Conservation (phyloP, 2,329 filamentous ascomycete species). For the Ceratocystis albifundus region DNA sequence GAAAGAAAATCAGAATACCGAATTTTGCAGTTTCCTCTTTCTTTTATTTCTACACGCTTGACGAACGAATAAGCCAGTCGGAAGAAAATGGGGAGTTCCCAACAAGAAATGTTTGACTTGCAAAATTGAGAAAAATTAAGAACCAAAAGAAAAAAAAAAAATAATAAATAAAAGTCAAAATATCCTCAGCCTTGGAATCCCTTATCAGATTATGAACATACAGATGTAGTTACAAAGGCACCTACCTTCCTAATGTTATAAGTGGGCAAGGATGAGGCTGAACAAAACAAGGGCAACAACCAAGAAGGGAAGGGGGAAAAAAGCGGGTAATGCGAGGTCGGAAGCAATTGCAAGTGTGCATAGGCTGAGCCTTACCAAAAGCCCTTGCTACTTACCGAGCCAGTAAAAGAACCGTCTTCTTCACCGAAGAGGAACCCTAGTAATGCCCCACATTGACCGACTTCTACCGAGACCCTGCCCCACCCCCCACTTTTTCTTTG, state of each 20-base stretch:
- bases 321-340: conserved; percentile 1
- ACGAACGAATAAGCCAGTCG: too few species aligned
- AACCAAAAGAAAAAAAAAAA: too few species aligned
- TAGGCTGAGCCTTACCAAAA: neutral
- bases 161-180: neutral
- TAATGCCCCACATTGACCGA: neutral
- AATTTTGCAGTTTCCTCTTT: too few species aligned
- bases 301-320: neutral
- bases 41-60: too few species aligned
- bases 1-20: too few species aligned
- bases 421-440: neutral
- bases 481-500: neutral
- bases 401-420: neutral
- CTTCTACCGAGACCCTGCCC: neutral
- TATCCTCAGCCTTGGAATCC: neutral
- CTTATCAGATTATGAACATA: conserved; percentile 3
- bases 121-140: neutral
- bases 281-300: neutral
- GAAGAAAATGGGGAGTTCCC: too few species aligned
- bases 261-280: neutral
- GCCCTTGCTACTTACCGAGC: neutral
- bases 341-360: neutral
- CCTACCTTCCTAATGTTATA: neutral
- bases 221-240: neutral
- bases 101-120: too few species aligned